phyloP scores from a whole-genome alignment of 179 eudicot genomes.

The Corrigiola litoralis region DNA sequence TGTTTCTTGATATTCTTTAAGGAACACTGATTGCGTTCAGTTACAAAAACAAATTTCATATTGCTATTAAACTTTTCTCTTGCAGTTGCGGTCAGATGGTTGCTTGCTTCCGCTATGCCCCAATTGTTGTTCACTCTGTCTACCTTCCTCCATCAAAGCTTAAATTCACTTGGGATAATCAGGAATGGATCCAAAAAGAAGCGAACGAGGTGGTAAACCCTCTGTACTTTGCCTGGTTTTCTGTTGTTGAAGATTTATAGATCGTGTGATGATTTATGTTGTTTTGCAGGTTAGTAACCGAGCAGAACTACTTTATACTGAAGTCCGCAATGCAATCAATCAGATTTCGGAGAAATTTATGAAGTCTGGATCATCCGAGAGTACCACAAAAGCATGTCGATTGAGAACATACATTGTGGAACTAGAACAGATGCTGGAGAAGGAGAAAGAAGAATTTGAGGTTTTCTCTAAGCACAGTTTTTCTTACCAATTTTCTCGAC shows the following conservation, averaged over 20 bases:
- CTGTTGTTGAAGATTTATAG: neutral
- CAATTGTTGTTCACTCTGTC: constrained; percentile 42
- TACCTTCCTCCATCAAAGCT: constrained; percentile 44
- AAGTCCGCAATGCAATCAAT: constrained; percentile 39
- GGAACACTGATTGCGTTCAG: neutral
- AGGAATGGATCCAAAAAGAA: constrained; percentile 44
- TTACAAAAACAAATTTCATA: neutral
- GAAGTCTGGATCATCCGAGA: constrained; percentile 24
- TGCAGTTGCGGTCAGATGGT: constrained; percentile 53
- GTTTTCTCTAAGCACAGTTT: constrained; percentile 18
- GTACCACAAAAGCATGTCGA: constrained; percentile 25
- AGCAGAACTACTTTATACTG: constrained; percentile 41
- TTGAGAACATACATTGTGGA: constrained; percentile 32
- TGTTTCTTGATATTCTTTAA: neutral
- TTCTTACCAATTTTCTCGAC: neutral
- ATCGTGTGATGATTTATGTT: neutral
- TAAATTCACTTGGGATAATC: constrained; percentile 33
- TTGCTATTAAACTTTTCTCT: constrained; percentile 7
- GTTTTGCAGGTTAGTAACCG: constrained; percentile 33
- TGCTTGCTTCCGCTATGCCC: constrained; percentile 55
- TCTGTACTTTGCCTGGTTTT: neutral
- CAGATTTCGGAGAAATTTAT: constrained; percentile 32
- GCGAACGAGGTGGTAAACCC: constrained; percentile 31
- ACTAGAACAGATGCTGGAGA: constrained; percentile 32
- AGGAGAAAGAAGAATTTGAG: constrained; percentile 51